Conservation (phyloP, 148 eudicot species). For the Diospyros kaki region DNA sequence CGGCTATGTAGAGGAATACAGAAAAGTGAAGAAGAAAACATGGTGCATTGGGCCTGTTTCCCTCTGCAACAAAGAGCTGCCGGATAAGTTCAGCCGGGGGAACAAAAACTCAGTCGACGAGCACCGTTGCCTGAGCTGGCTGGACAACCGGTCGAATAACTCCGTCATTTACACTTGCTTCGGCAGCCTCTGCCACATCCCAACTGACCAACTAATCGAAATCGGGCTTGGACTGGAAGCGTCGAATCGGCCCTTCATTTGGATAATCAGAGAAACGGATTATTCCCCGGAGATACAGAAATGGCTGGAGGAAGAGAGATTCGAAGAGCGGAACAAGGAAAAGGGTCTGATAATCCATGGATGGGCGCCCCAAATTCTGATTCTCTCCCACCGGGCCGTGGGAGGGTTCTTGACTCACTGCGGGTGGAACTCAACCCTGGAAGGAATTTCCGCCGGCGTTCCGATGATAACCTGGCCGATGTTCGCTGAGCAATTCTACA, state of each 20-base stretch:
- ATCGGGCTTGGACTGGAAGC: conserved; percentile 18
- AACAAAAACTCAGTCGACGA: conserved; percentile 22
- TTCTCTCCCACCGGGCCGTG: conserved; percentile 2
- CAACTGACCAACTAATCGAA: conserved; percentile 15
- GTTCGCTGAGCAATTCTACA: conserved; percentile 9
- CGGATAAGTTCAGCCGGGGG: conserved; percentile 32
- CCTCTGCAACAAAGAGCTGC: conserved; percentile 19
- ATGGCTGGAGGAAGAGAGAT: conserved; percentile 15
- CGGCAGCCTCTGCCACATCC: conserved; percentile 12
- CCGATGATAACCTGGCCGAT: conserved; percentile 8
- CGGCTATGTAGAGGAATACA: conserved; percentile 9
- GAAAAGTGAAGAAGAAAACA: conserved; percentile 7
- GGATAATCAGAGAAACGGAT: conserved; percentile 11
- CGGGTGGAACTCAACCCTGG: conserved; percentile 12
- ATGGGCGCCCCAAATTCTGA: conserved; percentile 12
- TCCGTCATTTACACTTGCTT: conserved; percentile 22
- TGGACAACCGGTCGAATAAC: conserved; percentile 20
- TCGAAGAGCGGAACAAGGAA: conserved; percentile 15
- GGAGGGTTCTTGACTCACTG: neutral
- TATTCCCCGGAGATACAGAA: conserved; percentile 3
- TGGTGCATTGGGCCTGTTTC: conserved; percentile 49
- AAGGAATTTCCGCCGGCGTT: conserved; percentile 13
- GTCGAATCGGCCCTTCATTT: conserved; percentile 15
- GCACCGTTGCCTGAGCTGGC: conserved; percentile 33
- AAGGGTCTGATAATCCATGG: conserved; percentile 7